Evolutionary conservation across 225 moss, liverwort and hornwort genomes (phyloP).

Genomic region (Antitrichia curtipendula): DNA sequence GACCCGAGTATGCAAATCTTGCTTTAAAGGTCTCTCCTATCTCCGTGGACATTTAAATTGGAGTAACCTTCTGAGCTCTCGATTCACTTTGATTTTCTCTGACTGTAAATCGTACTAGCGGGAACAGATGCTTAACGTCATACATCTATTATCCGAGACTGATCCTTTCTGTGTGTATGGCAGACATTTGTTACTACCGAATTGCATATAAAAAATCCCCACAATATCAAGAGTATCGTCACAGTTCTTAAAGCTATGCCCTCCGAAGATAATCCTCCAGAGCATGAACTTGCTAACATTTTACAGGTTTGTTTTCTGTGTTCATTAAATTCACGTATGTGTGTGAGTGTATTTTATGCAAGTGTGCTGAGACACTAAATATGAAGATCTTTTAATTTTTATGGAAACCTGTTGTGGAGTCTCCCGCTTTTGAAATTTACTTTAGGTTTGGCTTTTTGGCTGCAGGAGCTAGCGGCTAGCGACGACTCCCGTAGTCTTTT

Average conservation of each 20-base stretch:
- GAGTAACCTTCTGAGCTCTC: neutral
- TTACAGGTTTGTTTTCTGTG: constrained; percentile 52
- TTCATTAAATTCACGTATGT: neutral
- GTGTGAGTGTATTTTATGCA: neutral
- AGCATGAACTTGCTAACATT: constrained; percentile 89
- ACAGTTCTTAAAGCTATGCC: constrained; percentile 93
- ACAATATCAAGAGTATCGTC: constrained; percentile 84
- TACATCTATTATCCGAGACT: neutral
- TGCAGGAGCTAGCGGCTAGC: constrained; percentile 87
- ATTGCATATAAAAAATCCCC: constrained; percentile 75
- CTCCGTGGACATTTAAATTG: neutral
- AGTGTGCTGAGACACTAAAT: neutral
- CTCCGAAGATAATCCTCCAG: constrained; percentile 75
- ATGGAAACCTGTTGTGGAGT: neutral
- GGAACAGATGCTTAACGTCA: neutral
- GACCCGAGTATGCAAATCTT: constrained; percentile 86
- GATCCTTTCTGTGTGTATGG: neutral
- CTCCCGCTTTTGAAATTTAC: neutral
- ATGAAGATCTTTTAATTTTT: neutral
- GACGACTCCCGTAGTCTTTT: constrained; percentile 78
- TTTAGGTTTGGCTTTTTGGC: neutral
- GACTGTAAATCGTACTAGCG: neutral
- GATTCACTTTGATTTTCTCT: neutral
- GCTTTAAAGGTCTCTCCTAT: constrained; percentile 65
- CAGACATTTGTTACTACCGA: constrained; percentile 97